Base-by-base conservation (phyloP, 176 grass and related monocot species). In the Oryza glaberrima region DNA sequence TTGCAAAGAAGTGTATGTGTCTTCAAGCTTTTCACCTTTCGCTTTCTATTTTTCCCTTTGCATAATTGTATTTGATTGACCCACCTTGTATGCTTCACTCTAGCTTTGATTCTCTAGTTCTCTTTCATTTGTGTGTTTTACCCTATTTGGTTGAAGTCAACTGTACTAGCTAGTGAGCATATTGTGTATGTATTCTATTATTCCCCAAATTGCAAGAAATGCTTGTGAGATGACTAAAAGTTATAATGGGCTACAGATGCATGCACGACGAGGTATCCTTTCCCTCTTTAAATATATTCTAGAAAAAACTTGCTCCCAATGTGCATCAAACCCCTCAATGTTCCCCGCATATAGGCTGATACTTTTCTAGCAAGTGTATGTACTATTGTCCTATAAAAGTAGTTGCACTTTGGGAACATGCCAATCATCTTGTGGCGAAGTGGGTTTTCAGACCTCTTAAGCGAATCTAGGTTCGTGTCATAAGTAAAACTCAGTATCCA, bases 201-300 rank as follows among this genome's bases (percentile, higher is more conserved):
- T 89, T 72, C 65, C 44, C 65, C 72, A 65, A 85, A 45, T 85
- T 81, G 65, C 72, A 77, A 71, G 71, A 77, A 68, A 73, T 81
- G 46, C 16, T 13, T 35, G 9, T 83, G 69, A 84, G 46, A 68
- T 60, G 60, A 77, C 22, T 54, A 84, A 89, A 89, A 17, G 63
- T 60, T 77, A 69, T 84, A 58, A 30, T 15, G 11, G 5, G 46
- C 11, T 13, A 69, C 25, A 60, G 46, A 79, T 84, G 68, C 64
- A 79, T 88, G 45, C 44, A 73, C 35, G 52, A 63, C 22, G 11
- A 81, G 72, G 72, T 82, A 81, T 72, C 72, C 17, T 54, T 6
- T 36, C 12, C 51, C n/a, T 36, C 12, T 81, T 81, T 0, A 22
- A 47, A 58, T 40, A 67, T 67, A 34, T 47, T 49, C 11, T 64